Evolutionary conservation across 192 early-diverging fungal genomes (phyloP), one percentile per base, ranked within the genome.

Genomic region (Phlyctochytrium planicorne): DNA sequence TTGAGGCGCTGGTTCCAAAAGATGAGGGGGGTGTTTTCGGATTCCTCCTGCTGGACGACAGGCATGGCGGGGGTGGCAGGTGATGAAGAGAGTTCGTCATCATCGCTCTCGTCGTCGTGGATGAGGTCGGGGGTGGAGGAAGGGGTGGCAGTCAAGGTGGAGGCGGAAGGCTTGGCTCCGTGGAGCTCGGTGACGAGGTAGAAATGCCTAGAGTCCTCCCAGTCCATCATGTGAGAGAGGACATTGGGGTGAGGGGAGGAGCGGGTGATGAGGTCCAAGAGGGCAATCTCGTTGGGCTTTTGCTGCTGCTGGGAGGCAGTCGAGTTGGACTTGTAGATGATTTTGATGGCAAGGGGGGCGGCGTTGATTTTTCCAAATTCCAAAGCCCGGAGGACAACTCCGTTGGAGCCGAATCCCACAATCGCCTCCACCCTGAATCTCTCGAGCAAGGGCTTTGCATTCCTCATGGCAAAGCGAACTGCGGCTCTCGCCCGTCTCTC

Each of bases 151-250:
- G 56, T 29, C 12, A n/a, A n/a, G 30, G 30, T 61, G n/a, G 33
- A 14, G 16, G 24, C 56, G 12, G 56, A 23, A 20, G 56, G 24
- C 12, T 10, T n/a, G 40, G 10, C n/a, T 10, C 40, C 40, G 65
- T 82, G 80, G 3, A 82, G 60, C 53, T 84, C 78, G 25, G 77
- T 83, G 20, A 84, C 65, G 47, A 76, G 59, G 65, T 78, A 78
- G 66, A 66, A 77, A 61, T 70, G 79, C 29, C 30, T 55, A 4
- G 40, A 63, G 67, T 84, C 40, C n/a, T 50, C 40, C 40, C 40
- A 50, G 12, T 10, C 40, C 12, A n/a, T n/a, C 12, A 14, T 50
- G 40, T 14, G 40, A 10, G 10, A n/a, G 40, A 50, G 10, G 40
- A 30, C 50, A 30, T 3, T n/a, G 23, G 2, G 62, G 25, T 23